Conservation (phyloP, 805 yeast genomes). For the Jamesozyma spencerorum region DNA sequence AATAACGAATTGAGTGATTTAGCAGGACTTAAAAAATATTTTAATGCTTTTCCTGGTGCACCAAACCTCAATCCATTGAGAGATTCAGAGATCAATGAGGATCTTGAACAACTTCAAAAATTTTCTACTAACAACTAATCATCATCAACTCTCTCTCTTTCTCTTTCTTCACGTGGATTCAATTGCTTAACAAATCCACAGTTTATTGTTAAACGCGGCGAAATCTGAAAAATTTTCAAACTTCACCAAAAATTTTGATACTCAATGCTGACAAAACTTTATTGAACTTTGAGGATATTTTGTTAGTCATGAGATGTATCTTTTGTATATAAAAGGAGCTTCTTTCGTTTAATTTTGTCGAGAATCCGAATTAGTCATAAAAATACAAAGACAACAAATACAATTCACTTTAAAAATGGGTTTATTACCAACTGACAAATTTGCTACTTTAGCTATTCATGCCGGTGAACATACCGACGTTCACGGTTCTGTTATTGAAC, state of each 20-base stretch:
- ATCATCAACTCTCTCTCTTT: not conserved
- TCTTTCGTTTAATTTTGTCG: no score
- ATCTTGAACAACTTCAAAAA: slow-evolving; percentile 34
- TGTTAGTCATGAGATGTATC: not conserved
- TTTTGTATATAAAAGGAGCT: not conserved
- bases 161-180: no score
- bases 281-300: not conserved
- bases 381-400: not conserved
- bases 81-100: slow-evolving; percentile 65
- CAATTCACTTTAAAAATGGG: slow-evolving; percentile 13
- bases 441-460: slow-evolving; percentile 79
- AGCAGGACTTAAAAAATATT: slow-evolving; percentile 54
- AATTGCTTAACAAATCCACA: not conserved
- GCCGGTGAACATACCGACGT: slow-evolving; percentile 66
- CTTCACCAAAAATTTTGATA: not conserved
- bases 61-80: slow-evolving; percentile 57
- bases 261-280: not conserved
- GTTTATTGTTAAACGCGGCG: not conserved
- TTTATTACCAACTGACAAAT: slow-evolving; percentile 31
- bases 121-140: not conserved
- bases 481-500: slow-evolving; percentile 82
- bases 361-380: no score
- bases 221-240: not conserved
- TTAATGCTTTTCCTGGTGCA: slow-evolving; percentile 72
- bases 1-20: slow-evolving; percentile 64